Percentiles rank a stretch among this genome's conserved stretches.
Conservation (phyloP, 768 basidiomycete genomes). For the Rickenella mellea region DNA sequence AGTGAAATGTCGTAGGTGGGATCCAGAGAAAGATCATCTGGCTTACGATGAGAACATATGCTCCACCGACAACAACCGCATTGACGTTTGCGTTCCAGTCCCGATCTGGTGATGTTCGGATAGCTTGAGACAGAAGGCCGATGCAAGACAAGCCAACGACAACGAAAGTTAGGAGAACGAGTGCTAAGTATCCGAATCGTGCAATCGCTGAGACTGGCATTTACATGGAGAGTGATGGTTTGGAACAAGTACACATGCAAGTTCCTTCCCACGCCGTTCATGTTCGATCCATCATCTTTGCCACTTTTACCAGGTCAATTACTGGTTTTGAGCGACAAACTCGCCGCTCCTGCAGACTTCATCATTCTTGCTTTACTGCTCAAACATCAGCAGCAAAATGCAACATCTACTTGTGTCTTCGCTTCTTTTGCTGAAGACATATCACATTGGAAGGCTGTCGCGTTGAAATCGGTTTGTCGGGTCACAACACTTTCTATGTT, state of each 20-base stretch:
- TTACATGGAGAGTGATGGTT: too few species aligned
- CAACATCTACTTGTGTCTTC: conserved; percentile 31
- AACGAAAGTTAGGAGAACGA: conserved; percentile 20
- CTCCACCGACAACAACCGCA: conserved; percentile 56
- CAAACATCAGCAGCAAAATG: conserved; percentile 39
- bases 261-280: too few species aligned
- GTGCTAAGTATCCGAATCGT: neutral
- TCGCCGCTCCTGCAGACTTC: conserved; percentile 66
- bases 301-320: conserved; percentile 41
- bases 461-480: conserved; percentile 49
- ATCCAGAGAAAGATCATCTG: neutral
- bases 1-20: neutral
- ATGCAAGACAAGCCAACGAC: conserved; percentile 55
- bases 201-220: too few species aligned
- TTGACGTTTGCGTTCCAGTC: conserved; percentile 59
- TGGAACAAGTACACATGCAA: too few species aligned
- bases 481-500: neutral
- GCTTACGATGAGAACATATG: conserved; percentile 62
- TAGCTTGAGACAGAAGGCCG: conserved; percentile 62
- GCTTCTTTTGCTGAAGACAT: conserved; percentile 51
- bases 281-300: conserved; percentile 41
- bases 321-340: conserved; percentile 60
- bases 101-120: conserved; percentile 46
- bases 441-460: conserved; percentile 52
- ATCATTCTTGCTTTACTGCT: conserved; percentile 47